Evolutionary conservation across 345 rosid genomes (phyloP).

Genomic region (Mallotus nudiflorus): DNA sequence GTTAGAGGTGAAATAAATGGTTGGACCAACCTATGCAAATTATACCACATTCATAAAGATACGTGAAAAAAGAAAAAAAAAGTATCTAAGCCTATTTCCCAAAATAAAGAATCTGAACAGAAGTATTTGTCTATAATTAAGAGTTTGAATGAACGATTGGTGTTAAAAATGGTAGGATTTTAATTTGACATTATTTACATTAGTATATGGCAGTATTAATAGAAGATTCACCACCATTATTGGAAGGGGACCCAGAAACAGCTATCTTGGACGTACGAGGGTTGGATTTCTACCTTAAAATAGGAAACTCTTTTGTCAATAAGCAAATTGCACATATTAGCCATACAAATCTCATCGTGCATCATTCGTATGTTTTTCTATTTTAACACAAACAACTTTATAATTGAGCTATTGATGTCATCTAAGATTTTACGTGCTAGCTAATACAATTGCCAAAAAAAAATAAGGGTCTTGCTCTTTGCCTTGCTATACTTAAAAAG

Average conservation of each 20-base stretch:
- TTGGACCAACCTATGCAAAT: no score
- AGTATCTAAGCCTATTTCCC: background rate
- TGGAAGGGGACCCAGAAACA: slow-evolving; percentile 39
- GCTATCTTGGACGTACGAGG: slow-evolving; percentile 36
- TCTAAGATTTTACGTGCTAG: background rate
- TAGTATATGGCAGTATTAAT: background rate
- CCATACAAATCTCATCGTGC: background rate
- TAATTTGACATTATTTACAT: background rate
- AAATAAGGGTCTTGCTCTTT: background rate
- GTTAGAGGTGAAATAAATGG: no score
- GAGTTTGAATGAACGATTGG: background rate
- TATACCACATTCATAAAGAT: no score
- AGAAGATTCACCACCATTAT: slow-evolving; percentile 21
- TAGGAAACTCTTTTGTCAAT: slow-evolving; percentile 29
- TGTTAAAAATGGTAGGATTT: background rate
- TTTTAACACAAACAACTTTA: slow-evolving; percentile 3
- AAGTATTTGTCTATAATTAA: background rate
- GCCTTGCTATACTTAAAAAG: no score
- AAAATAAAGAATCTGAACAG: background rate
- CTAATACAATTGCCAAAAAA: background rate
- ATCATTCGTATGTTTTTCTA: background rate
- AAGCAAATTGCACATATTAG: slow-evolving; percentile 6
- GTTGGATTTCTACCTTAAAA: slow-evolving; percentile 34
- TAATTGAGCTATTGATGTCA: slow-evolving; percentile 1
- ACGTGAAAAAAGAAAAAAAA: no score